These are phyloP conservation scores for Ceratocystiopsis minuta DNA, from an alignment of 2,329 filamentous ascomycete species.

Conservation along the genomic window DNA sequence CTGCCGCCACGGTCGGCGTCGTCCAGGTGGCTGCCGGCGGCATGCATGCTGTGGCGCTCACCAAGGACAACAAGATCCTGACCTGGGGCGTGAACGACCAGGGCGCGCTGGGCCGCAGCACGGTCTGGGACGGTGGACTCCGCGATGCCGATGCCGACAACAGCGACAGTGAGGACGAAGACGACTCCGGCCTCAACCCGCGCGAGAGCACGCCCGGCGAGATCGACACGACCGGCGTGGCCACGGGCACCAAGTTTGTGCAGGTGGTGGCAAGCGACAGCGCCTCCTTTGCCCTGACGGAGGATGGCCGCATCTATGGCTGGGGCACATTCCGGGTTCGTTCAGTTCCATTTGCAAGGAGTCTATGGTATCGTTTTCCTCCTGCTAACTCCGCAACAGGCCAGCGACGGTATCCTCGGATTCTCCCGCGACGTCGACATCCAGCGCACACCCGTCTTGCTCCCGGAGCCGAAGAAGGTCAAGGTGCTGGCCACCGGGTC, in stretches of 20 bases:
- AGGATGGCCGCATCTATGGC: slow-evolving; percentile 58
- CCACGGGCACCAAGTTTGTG: slow-evolving; percentile 20
- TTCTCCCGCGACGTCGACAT: slow-evolving; percentile 15
- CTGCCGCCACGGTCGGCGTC: slow-evolving; percentile 39
- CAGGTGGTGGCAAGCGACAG: slow-evolving; percentile 58
- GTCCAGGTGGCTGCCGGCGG: slow-evolving; percentile 63
- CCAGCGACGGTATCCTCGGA: slow-evolving; percentile 30
- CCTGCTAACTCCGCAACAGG: slow-evolving; percentile 9
- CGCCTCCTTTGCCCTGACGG: slow-evolving; percentile 57
- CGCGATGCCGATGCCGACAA: slow-evolving; percentile 34
- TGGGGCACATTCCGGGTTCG: slow-evolving; percentile 58
- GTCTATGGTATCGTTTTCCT: too few species aligned
- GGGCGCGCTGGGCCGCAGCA: slow-evolving; percentile 61
- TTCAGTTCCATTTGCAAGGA: too few species aligned
- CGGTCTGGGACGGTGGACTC: slow-evolving; percentile 39
- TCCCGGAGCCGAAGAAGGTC: slow-evolving; percentile 49
- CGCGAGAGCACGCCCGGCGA: slow-evolving; percentile 43
- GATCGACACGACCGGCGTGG: slow-evolving; percentile 27
- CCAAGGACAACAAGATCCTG: slow-evolving; percentile 62
- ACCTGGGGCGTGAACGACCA: slow-evolving; percentile 84
- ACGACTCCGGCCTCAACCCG: slow-evolving; percentile 36
- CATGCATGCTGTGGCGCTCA: slow-evolving; percentile 65
- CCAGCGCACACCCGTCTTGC: slow-evolving; percentile 32
- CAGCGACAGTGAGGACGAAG: slow-evolving; percentile 16
- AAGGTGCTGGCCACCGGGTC: slow-evolving; percentile 45